These are phyloP conservation scores for Trichoderma oligosporum DNA, from an alignment of 2,329 filamentous ascomycete species.

Conservation along the genomic window DNA sequence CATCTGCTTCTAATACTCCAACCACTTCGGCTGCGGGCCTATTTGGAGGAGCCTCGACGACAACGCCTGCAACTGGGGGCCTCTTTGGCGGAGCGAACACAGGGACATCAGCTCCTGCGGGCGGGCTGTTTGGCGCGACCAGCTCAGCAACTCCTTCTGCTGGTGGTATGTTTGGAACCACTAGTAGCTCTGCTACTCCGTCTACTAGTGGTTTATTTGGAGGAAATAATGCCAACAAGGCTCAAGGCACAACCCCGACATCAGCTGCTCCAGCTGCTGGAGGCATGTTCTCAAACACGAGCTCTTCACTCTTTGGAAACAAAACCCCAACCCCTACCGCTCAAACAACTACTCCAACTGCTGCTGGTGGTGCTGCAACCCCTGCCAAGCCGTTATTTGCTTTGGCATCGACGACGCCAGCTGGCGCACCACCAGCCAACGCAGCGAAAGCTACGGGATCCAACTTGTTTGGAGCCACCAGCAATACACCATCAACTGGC, in stretches of 20 bases:
- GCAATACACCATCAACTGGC: conserved; percentile 20
- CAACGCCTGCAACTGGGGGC: conserved; percentile 30
- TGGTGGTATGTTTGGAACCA: conserved; percentile 27
- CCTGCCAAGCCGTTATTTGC: conserved; percentile 46
- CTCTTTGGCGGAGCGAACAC: conserved; percentile 32
- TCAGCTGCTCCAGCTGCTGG: conserved; percentile 16
- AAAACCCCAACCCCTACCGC: conserved; percentile 17
- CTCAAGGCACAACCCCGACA: conserved; percentile 5
- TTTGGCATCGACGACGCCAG: conserved; percentile 53
- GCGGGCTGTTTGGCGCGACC: conserved; percentile 27
- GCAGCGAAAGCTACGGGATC: conserved; percentile 28
- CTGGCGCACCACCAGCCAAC: conserved; percentile 49
- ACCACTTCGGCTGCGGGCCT: conserved; percentile 26
- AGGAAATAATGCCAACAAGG: conserved; percentile 25
- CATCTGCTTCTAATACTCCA: conserved; percentile 31
- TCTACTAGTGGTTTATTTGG: conserved; percentile 26
- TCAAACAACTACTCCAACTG: conserved; percentile 15
- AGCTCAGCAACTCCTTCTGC: conserved; percentile 20
- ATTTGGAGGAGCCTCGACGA: conserved; percentile 28
- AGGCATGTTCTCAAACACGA: conserved; percentile 22
- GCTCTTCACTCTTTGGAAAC: conserved; percentile 20
- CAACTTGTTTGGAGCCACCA: conserved; percentile 16
- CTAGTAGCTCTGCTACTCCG: conserved; percentile 26
- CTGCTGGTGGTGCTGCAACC: conserved; percentile 32
- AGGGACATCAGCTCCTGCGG: conserved; percentile 28